phyloP scores from a whole-genome alignment of 306 rosid genomes.

The Nissolia schottii region DNA sequence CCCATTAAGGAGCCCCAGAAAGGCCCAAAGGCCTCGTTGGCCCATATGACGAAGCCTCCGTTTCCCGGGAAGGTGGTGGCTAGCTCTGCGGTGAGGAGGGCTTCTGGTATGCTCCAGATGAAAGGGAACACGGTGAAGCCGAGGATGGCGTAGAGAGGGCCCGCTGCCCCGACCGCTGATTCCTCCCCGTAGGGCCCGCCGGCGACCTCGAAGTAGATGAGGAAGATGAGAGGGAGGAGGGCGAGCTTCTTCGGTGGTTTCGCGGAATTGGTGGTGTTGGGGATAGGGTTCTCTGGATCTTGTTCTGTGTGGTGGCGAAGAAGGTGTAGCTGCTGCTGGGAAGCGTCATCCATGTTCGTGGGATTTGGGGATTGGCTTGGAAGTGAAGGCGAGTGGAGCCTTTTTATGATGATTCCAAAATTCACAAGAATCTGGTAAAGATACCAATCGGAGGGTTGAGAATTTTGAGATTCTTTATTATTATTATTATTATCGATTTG shows the following conservation, averaged over 20 bases:
- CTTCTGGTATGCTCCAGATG: slow-evolving; percentile 69
- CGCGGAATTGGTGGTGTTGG: background rate
- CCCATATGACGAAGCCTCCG: slow-evolving; percentile 78
- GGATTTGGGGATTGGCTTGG: background rate
- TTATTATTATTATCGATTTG: too few relatives aligned
- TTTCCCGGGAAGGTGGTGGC: slow-evolving; percentile 60
- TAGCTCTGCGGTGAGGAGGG: slow-evolving; percentile 70
- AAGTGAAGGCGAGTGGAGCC: background rate
- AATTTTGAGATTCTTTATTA: background rate
- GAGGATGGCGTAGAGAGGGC: slow-evolving; percentile 51
- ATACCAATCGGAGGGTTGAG: background rate
- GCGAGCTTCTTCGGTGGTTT: slow-evolving; percentile 30
- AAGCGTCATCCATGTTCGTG: slow-evolving; percentile 7
- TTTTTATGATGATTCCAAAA: background rate
- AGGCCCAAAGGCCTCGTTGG: slow-evolving; percentile 71
- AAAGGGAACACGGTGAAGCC: slow-evolving; percentile 56
- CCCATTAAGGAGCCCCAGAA: slow-evolving; percentile 74
- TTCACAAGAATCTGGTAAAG: background rate
- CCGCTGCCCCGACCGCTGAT: slow-evolving; percentile 46
- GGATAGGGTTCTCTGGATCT: background rate
- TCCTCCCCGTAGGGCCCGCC: slow-evolving; percentile 83
- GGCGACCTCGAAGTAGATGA: slow-evolving; percentile 68
- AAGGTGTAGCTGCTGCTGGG: slow-evolving; percentile 19
- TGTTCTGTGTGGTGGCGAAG: background rate
- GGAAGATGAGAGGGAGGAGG: slow-evolving; percentile 52